A percentile compares a stretch with the other conserved stretches of the same genome.
Conservation (phyloP, 257 asterid species). For the Solanum chilense region DNA sequence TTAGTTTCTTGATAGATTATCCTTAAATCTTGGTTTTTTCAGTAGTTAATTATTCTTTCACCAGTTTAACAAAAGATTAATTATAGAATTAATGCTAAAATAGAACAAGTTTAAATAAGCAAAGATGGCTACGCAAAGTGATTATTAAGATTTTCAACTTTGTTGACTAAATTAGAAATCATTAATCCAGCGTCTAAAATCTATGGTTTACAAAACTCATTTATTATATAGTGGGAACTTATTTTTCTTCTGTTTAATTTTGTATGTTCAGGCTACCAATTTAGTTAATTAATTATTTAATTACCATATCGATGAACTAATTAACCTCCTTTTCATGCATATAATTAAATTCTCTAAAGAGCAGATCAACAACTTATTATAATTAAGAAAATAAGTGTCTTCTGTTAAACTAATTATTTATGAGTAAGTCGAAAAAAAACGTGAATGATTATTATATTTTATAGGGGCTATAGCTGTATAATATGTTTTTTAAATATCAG, state of each 20-base stretch:
- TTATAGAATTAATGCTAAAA: neutral
- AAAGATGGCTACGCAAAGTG: neutral
- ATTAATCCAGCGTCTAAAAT: neutral
- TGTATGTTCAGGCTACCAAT: neutral
- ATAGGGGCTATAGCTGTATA: too few relatives aligned
- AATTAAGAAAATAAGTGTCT: neutral
- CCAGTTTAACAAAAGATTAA: neutral
- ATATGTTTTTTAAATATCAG: neutral
- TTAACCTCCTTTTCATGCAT: neutral
- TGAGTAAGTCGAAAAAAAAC: neutral
- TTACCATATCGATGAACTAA: neutral
- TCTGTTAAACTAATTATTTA: neutral
- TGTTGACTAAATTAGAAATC: neutral
- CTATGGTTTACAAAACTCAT: neutral
- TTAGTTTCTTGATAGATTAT: neutral
- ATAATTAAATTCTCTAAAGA: neutral
- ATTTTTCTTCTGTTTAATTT: neutral
- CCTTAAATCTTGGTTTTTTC: neutral
- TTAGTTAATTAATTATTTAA: neutral
- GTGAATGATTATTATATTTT: too few relatives aligned
- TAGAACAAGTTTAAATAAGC: neutral
- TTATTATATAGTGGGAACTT: neutral
- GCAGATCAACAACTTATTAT: neutral
- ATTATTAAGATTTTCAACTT: neutral
- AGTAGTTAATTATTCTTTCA: neutral